phyloP scores from a whole-genome alignment of 2,329 filamentous ascomycete species.

The Karstenula rhodostoma region DNA sequence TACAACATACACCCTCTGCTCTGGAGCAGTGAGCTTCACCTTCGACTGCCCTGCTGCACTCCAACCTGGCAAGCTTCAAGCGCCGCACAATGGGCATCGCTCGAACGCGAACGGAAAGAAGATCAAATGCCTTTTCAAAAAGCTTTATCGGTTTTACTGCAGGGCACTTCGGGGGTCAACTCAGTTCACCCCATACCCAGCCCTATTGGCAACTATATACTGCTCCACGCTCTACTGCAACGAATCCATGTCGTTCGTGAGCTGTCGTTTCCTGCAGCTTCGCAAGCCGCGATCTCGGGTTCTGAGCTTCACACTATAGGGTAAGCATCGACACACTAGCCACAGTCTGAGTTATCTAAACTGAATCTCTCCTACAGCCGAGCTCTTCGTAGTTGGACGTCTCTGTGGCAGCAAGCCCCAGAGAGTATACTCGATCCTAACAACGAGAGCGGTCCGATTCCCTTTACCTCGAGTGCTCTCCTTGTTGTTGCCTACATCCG shows the following conservation, averaged over 20 bases:
- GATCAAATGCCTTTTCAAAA: slow-evolving; percentile 40
- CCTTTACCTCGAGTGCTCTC: slow-evolving; percentile 56
- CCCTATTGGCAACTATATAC: slow-evolving; percentile 41
- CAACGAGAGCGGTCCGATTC: slow-evolving; percentile 47
- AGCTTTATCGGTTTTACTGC: slow-evolving; percentile 36
- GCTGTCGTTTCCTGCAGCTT: slow-evolving; percentile 32
- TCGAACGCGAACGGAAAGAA: slow-evolving; percentile 33
- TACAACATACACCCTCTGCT: slow-evolving; percentile 42
- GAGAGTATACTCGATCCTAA: slow-evolving; percentile 48
- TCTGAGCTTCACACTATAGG: slow-evolving; percentile 33
- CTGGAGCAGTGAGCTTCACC: slow-evolving; percentile 39
- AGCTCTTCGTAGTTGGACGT: slow-evolving; percentile 46
- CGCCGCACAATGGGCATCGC: slow-evolving; percentile 36
- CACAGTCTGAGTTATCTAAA: not conserved
- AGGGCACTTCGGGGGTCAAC: slow-evolving; percentile 24
- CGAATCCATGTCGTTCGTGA: slow-evolving; percentile 40
- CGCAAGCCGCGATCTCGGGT: slow-evolving; percentile 28
- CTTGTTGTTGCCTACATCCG: slow-evolving; percentile 58
- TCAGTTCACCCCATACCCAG: slow-evolving; percentile 38
- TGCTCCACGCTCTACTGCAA: slow-evolving; percentile 41
- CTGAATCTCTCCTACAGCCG: slow-evolving; percentile 19
- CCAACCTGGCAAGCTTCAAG: slow-evolving; percentile 36
- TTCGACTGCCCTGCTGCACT: slow-evolving; percentile 38
- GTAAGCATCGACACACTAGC: slow-evolving; percentile 12
- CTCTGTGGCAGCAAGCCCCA: slow-evolving; percentile 45